These are phyloP conservation scores for Neocatenulostroma microsporum DNA, from an alignment of 2,329 filamentous ascomycete genomes.

Conservation along the genomic window DNA sequence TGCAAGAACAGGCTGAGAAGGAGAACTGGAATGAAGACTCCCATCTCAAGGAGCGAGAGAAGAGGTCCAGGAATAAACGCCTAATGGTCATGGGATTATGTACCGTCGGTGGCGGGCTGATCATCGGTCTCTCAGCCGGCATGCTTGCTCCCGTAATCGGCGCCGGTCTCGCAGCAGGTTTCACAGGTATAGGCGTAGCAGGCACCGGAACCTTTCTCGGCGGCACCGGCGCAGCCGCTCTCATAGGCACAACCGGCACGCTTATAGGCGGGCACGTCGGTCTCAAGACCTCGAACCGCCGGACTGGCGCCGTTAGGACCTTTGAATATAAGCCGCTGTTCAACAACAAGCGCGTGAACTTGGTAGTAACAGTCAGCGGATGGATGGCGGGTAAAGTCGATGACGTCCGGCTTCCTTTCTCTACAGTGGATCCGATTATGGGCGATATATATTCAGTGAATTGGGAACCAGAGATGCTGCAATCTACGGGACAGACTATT, in stretches of 20 bases:
- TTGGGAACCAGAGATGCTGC: slow-evolving; percentile 98
- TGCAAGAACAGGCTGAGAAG: slow-evolving; percentile 89
- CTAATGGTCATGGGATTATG: slow-evolving; percentile 95
- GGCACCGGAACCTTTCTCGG: slow-evolving; percentile 85
- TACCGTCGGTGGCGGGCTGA: slow-evolving; percentile 86
- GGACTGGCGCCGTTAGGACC: slow-evolving; percentile 86
- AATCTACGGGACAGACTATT: slow-evolving; percentile 96
- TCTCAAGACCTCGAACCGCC: slow-evolving; percentile 71
- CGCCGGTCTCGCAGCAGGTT: slow-evolving; percentile 84
- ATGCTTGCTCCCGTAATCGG: slow-evolving; percentile 89
- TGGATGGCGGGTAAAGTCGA: slow-evolving; percentile 99
- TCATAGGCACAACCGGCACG: slow-evolving; percentile 86
- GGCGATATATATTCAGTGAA: slow-evolving; percentile 94
- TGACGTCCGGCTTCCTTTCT: slow-evolving; percentile 90
- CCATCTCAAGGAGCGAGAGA: slow-evolving; percentile 79
- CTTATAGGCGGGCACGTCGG: slow-evolving; percentile 82
- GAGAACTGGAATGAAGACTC: slow-evolving; percentile 98
- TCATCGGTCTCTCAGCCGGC: slow-evolving; percentile 91
- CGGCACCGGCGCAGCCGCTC: slow-evolving; percentile 81
- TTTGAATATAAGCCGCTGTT: slow-evolving; percentile 95
- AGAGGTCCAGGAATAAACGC: slow-evolving; percentile 70
- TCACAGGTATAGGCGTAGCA: slow-evolving; percentile 87
- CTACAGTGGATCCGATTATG: slow-evolving; percentile 95
- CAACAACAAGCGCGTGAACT: slow-evolving; percentile 95
- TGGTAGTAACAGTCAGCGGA: slow-evolving; percentile 89